Evolutionary conservation across 345 rosid species (phyloP), one percentile per base, ranked within the genome.

Genomic region (Ailanthus altissimus): DNA sequence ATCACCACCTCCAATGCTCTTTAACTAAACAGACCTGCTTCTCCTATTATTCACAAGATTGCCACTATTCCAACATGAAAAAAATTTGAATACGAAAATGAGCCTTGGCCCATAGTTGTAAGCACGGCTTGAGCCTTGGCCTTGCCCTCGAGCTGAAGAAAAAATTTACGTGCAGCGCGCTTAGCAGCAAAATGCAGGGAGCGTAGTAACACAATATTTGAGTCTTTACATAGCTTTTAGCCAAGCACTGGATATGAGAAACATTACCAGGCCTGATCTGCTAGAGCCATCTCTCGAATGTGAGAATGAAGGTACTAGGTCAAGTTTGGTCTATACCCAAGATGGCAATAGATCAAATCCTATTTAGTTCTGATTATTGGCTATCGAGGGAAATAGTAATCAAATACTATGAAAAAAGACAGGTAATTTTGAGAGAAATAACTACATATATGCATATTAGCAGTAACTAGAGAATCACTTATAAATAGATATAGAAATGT

Each of bases 1-100:
- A 63, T 70, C 67, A 32, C 72, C 6, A 3, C n/a, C 45, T 40
- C 60, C 68, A 8, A 64, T 70, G 75, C n/a, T 26, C 28, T n/a
- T n/a, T 8, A 65, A 8, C 15, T 25, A 23, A 49, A 3, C 3
- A 20, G 56, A 45, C 10, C 21, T 57, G 21, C 11, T 58, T 13
- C 42, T 28, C 3, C 11, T 10, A 21, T 32, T 56, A 75, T 53
- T 75, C 28, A 56, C 67, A 18, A 12, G 8, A 66, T 43, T 57
- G 58, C 79, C 46, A 43, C 11, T n/a, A 6, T 43, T 6, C 38
- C 38, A 32, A 32, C 38, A 32, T 32, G n/a, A 32, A 32, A 3
- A 32, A 32, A 32, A 32, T 32, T 1, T 32, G 38, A 32, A 1
- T 32, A 32, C 2, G 38, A 32, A 32, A 32, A 32, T 32, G 38